phyloP scores from a whole-genome alignment of 805 yeast genomes.

The Candida hungchunana region DNA sequence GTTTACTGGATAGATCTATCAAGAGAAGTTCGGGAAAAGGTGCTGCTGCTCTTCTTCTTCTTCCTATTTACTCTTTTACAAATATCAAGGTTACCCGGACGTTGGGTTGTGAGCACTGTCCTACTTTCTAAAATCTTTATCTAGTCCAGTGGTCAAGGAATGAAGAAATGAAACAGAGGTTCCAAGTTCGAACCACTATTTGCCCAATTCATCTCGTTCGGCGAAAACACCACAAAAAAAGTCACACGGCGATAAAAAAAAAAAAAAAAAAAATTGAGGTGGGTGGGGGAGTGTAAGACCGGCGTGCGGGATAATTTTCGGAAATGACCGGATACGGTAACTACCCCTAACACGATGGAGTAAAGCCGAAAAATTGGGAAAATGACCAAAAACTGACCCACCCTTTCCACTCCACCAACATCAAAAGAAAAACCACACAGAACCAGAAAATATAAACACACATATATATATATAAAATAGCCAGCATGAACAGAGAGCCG shows the following conservation, averaged over 20 bases:
- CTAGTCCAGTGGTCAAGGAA: no score
- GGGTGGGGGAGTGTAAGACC: not conserved
- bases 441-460: not conserved
- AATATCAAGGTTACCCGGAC: no score
- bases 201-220: no score
- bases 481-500: slow-evolving; percentile 16
- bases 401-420: not conserved
- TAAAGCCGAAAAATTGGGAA: not conserved
- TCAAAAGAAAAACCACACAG: not conserved
- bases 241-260: not conserved
- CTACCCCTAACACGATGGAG: not conserved
- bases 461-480: not conserved
- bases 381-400: not conserved
- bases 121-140: no score
- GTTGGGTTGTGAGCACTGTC: no score
- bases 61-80: no score
- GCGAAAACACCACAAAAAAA: not conserved
- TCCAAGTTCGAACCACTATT: no score
- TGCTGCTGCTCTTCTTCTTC: no score
- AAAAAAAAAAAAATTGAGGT: no score
- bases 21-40: no score
- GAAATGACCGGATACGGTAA: slow-evolving; percentile 4
- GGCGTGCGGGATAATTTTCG: slow-evolving; percentile 1
- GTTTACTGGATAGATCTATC: no score
- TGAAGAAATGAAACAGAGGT: no score